Evolutionary conservation across 208 protist genomes (phyloP), one percentile per base, ranked within the genome.

Genomic region (Wallacemonas rigidus): DNA sequence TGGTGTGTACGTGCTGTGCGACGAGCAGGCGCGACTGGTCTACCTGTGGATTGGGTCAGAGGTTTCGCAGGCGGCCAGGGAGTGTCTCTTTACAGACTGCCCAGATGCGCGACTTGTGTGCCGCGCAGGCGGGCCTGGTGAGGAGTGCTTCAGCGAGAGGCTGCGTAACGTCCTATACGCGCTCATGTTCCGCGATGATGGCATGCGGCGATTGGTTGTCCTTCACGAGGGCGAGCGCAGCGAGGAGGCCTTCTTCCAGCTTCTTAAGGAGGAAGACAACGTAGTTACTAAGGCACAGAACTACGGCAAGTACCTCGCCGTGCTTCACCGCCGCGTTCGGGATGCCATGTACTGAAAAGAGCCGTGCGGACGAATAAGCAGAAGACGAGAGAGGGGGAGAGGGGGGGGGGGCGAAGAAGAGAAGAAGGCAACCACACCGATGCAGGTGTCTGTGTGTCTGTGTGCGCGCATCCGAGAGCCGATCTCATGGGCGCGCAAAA

Each of bases 21-120:
- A 98, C 74, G 85, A 92, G 77, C 83, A 90, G 79, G 81, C 85
- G 38, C 77, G 80, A 41, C 47, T 90, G 36, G 88, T 97, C 41
- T 98, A 95, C 69, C 41, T 98, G 75, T 97, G 91, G 88, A 88
- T 98, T 48, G 92, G 92, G 41, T 79, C 76, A 8, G 11, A 55
- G 15, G 91, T 95, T 6, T 39, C 63, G 3, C 77, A 81, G 38
- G 75, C 83, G 47, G 72, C 93, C 1, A 76, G 87, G 40, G 53
- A 76, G 74, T 62, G 75, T 36, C 76, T 97, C 40, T 97, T 96
- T 47, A 55, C 45, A 48, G 75, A 64, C 53, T 75, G 54, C n/a
- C 54, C 74, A 26, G 85, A 89, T 60, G 85, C 80, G n/a, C 41
- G 77, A 4, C 72, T 71, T n/a, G 85, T 88, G 56, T 86, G 83